Conservation (phyloP, 768 basidiomycete species). For the Tulasnella sp. region DNA sequence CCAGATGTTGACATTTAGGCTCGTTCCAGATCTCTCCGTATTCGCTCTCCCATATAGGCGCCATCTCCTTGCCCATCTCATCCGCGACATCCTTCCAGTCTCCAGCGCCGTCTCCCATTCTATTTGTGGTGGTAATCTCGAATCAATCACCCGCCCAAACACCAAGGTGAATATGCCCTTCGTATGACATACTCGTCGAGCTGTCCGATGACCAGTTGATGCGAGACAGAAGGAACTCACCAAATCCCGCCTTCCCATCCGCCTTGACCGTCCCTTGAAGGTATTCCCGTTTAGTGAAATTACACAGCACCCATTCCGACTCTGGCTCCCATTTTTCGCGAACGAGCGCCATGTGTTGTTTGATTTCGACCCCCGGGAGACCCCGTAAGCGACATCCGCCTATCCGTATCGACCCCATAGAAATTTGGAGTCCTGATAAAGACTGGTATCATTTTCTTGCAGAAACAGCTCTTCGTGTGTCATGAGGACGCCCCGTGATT, state of each 20-base stretch:
- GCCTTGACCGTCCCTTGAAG: not conserved
- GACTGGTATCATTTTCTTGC: no score
- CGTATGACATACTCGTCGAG: conserved; percentile 13
- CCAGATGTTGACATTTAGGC: no score
- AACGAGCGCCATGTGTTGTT: not conserved
- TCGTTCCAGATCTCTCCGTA: no score
- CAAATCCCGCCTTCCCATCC: not conserved
- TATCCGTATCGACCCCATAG: no score
- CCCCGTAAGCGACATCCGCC: no score
- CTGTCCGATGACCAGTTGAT: conserved; percentile 20
- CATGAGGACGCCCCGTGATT: no score
- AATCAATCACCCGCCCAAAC: conserved; percentile 23
- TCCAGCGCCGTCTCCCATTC: not conserved
- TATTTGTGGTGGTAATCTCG: conserved; percentile 8
- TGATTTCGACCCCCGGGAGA: not conserved
- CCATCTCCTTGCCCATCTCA: not conserved
- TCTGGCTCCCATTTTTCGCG: not conserved
- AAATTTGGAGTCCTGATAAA: no score
- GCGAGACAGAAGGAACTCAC: conserved; percentile 14
- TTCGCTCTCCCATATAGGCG: not conserved
- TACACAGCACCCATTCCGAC: not conserved
- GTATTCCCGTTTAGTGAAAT: not conserved
- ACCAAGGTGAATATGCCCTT: conserved; percentile 18
- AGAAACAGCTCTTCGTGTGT: no score
- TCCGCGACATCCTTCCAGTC: not conserved